phyloP scores from a whole-genome alignment of 2,329 filamentous ascomycete genomes.

The Botrytis squamosa region DNA sequence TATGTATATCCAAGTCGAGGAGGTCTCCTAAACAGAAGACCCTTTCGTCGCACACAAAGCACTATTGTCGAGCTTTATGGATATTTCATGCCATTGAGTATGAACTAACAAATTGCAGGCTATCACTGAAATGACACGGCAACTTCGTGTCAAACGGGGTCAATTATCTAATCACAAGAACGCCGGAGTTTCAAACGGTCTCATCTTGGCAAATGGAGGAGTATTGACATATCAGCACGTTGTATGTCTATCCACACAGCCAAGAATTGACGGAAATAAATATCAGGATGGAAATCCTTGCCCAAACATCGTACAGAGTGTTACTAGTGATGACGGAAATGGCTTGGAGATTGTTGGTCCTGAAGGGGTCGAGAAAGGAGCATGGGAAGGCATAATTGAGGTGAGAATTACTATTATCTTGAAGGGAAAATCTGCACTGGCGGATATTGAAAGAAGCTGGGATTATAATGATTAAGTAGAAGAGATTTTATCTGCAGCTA shows the following conservation, averaged over 20 bases:
- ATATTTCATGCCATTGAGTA: not conserved
- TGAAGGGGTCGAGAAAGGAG: conserved; percentile 39
- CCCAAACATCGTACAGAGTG: conserved; percentile 44
- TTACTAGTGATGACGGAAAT: not conserved
- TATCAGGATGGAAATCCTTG: conserved; percentile 50
- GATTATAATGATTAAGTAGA: not conserved
- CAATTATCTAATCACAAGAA: conserved; percentile 24
- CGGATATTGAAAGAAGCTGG: not conserved
- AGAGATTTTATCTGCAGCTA: not conserved
- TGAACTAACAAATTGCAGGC: conserved; percentile 37
- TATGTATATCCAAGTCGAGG: conserved; percentile 36
- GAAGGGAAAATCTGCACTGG: not conserved
- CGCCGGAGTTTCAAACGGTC: conserved; percentile 47
- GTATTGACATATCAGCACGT: conserved; percentile 65
- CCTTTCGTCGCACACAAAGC: too few species aligned
- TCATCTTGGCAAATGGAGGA: conserved; percentile 66
- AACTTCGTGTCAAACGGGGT: conserved; percentile 43
- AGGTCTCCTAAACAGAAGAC: too few species aligned
- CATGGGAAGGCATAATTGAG: conserved; percentile 51
- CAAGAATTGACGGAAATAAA: conserved; percentile 36
- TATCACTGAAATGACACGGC: conserved; percentile 55
- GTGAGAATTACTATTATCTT: conserved; percentile 37
- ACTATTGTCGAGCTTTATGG: not conserved
- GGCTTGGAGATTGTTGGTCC: not conserved
- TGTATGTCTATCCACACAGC: conserved; percentile 53